Conservation (phyloP, 163 green algal genomes). For the Prototheca cutis region DNA sequence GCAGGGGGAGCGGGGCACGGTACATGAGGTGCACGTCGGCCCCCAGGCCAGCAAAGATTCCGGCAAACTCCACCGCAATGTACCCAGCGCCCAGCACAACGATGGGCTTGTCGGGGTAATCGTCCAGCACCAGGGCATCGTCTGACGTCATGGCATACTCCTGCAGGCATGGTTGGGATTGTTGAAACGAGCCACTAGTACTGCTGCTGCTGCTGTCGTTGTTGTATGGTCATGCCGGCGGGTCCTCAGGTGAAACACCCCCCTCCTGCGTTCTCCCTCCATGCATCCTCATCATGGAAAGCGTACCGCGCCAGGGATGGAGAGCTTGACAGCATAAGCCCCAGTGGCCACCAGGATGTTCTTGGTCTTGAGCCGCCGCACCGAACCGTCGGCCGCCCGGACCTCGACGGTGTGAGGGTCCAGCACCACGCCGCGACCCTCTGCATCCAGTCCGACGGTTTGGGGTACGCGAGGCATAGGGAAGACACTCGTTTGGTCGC, state of each 20-base stretch:
- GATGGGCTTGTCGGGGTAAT: slow-evolving; percentile 32
- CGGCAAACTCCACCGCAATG: slow-evolving; percentile 58
- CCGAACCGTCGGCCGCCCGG: slow-evolving; percentile 21
- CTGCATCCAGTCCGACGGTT: too few species aligned
- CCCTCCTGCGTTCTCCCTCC: too few species aligned
- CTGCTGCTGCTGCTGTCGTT: too few species aligned
- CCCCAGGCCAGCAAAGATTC: slow-evolving; percentile 87
- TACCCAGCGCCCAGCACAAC: slow-evolving; percentile 63
- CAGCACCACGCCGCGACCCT: slow-evolving; percentile 70
- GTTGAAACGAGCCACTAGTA: too few species aligned
- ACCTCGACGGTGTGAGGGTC: slow-evolving; percentile 86
- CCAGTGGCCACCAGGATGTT: slow-evolving; percentile 66
- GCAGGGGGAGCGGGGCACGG: slow-evolving; percentile 58
- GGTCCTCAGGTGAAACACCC: too few species aligned
- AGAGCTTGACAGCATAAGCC: slow-evolving; percentile 43
- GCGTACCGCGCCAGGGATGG: slow-evolving; percentile 59
- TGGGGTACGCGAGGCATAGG: too few species aligned
- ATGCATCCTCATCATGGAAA: too few species aligned
- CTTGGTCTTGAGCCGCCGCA: slow-evolving; percentile 33
- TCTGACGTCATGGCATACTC: slow-evolving; percentile 87
- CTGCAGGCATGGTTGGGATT: slow-evolving; percentile 21
- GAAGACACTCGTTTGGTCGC: too few species aligned
- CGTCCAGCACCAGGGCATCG: slow-evolving; percentile 68
- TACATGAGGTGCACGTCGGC: slow-evolving; percentile 74
- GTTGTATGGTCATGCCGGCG: too few species aligned